Conservation (phyloP, 306 rosid species). For the Comarum palustre region DNA sequence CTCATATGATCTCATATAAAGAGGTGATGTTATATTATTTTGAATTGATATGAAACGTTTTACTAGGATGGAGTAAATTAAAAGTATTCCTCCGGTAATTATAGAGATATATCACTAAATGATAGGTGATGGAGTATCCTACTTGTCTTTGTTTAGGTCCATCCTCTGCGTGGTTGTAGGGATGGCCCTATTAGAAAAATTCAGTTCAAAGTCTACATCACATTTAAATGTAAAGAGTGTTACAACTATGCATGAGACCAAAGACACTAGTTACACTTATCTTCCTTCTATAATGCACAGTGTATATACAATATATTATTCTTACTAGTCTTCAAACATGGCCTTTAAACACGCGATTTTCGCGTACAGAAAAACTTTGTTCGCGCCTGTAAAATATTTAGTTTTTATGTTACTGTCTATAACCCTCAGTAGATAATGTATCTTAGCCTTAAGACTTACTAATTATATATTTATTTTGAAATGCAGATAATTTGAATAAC, state of each 20-base stretch:
- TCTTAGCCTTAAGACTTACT: no score
- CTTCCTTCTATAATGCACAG: not conserved
- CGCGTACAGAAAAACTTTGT: no score
- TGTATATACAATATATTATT: no score
- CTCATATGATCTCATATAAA: no score
- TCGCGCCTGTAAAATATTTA: no score
- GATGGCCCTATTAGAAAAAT: conserved; percentile 27
- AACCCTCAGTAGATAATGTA: no score
- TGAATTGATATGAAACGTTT: not conserved
- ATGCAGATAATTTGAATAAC: no score
- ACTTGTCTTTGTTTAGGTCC: conserved; percentile 23
- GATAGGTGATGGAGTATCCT: conserved; percentile 15
- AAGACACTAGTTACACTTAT: not conserved
- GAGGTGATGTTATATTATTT: no score
- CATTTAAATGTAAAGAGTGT: not conserved
- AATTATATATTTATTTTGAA: no score
- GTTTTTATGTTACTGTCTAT: no score
- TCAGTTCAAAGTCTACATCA: conserved; percentile 19
- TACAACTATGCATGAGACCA: conserved; percentile 7
- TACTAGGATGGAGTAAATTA: not conserved
- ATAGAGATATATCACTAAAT: not conserved
- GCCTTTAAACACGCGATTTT: no score
- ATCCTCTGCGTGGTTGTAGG: conserved; percentile 25
- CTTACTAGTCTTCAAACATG: no score
- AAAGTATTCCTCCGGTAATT: not conserved